These are phyloP conservation scores for Boechera retrofracta DNA, from an alignment of 345 rosid species.

Conservation along the genomic window DNA sequence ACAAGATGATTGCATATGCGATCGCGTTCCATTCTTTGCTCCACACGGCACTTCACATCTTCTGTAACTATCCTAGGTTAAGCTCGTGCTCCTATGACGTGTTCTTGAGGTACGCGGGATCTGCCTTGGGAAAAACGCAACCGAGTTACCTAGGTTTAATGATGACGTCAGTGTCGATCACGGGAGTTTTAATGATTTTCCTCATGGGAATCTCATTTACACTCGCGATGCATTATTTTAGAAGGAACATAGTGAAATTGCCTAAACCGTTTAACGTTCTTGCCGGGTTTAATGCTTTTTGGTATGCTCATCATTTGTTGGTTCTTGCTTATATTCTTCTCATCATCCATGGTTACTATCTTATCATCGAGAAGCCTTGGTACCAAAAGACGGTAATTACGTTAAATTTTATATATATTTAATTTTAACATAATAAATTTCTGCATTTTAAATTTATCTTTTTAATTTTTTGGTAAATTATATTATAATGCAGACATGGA, in stretches of 20 bases:
- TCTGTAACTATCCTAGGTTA: constrained; percentile 68
- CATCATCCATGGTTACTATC: constrained; percentile 77
- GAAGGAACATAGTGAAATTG: constrained; percentile 70
- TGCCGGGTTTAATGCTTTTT: constrained; percentile 92
- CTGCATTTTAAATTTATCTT: neutral
- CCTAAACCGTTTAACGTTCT: constrained; percentile 66
- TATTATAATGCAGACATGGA: constrained; percentile 77
- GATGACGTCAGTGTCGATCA: constrained; percentile 56
- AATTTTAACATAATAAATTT: neutral
- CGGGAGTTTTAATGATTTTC: constrained; percentile 65
- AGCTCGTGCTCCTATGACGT: constrained; percentile 49
- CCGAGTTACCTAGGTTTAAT: constrained; percentile 68
- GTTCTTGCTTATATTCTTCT: constrained; percentile 68
- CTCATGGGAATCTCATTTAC: constrained; percentile 75
- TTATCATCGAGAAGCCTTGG: constrained; percentile 72
- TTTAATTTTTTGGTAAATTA: constrained; percentile 1
- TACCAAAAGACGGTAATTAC: constrained; percentile 68
- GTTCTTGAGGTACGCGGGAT: constrained; percentile 58
- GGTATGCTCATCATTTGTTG: constrained; percentile 96
- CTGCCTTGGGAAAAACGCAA: constrained; percentile 56
- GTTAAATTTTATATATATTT: neutral
- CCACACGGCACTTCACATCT: constrained; percentile 63
- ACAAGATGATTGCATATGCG: constrained; percentile 62
- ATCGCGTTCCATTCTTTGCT: constrained; percentile 55
- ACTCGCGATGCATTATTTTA: constrained; percentile 67